Evolutionary conservation across 2,329 filamentous ascomycete species (phyloP), one percentile per base, ranked within the genome.

Genomic region (Colletotrichum sp.): DNA sequence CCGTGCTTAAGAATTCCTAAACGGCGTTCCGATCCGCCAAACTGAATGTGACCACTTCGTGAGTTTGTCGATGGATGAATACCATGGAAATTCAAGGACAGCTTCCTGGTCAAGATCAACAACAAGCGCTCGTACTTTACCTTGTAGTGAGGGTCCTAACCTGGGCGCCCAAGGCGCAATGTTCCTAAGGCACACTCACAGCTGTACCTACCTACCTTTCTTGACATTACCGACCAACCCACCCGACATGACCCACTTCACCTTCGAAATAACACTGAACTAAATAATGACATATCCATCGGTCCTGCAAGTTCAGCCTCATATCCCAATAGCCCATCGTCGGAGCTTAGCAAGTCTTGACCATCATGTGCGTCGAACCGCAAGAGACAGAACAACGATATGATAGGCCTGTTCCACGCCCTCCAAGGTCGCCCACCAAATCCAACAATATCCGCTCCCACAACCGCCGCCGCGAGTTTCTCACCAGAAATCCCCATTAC

Each of bases 391-490:
- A 48, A 48, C 43, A 52, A 8, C 43, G n/a, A 18, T 70, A 43
- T 56, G 81, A 83, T 15, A 86, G 81, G 75, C 88, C 88, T 1
- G 82, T 83, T 12, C 89, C 89, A 7, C 85, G 89, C 27, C 84
- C 85, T 1, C 84, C 84, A 2, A 86, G 82, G 74, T 87, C 89
- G 1, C 83, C 86, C 2, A 81, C 85, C 28, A 83, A 85, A 62
- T 77, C 81, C 6, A 85, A 85, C 6, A 86, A 87, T 64, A 89
- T 95, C 66, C 87, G 88, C 39, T 86, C 91, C 30, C 95, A 94
- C 84, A 97, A 97, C 84, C 90, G 95, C 66, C 91, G 95, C 16
- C 93, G 94, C 78, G 92, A 93, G 80, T 97, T 95, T 81, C 88
- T 98, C 28, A 90, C 93, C 76, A 87, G 90, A 6, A 91, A 96